phyloP scores from a whole-genome alignment of 2,329 filamentous ascomycete genomes.

The Stagonosporopsis chrysanthemi region DNA sequence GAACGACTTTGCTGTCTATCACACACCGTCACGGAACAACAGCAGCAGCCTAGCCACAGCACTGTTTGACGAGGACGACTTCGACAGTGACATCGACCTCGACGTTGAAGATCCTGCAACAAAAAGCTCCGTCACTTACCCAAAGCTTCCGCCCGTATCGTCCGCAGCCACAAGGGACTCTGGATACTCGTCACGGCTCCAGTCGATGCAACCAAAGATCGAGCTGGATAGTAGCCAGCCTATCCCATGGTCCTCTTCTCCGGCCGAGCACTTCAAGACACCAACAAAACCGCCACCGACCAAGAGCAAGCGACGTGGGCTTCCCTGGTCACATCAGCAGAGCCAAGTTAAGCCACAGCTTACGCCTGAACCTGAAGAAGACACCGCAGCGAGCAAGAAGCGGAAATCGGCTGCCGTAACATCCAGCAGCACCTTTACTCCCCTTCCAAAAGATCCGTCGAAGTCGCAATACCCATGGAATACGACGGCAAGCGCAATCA shows the following conservation, averaged over 20 bases:
- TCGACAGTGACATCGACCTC: constrained; percentile 82
- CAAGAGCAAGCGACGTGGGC: constrained; percentile 44
- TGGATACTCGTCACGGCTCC: constrained; percentile 26
- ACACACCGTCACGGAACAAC: constrained; percentile 25
- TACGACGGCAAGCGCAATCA: constrained; percentile 74
- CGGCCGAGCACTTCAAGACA: constrained; percentile 54
- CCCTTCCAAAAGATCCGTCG: constrained; percentile 49
- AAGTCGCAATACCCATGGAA: constrained; percentile 68
- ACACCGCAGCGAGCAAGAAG: constrained; percentile 36
- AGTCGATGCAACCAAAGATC: constrained; percentile 34
- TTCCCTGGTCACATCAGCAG: constrained; percentile 66
- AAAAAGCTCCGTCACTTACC: constrained; percentile 53
- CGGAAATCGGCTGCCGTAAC: constrained; percentile 43
- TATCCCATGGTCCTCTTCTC: constrained; percentile 77
- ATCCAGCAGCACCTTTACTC: constrained; percentile 51
- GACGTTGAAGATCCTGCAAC: constrained; percentile 70
- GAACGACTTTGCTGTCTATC: constrained; percentile 28
- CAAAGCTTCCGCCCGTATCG: constrained; percentile 43
- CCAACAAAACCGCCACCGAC: constrained; percentile 29
- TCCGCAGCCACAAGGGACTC: constrained; percentile 47
- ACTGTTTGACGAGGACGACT: constrained; percentile 78
- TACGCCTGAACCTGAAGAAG: constrained; percentile 30
- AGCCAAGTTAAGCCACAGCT: constrained; percentile 33
- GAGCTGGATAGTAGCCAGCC: constrained; percentile 60
- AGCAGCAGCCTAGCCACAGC: constrained; percentile 34